Conservation (phyloP, 352 stramenopile species). For the Globisporangium acanthophoron region DNA sequence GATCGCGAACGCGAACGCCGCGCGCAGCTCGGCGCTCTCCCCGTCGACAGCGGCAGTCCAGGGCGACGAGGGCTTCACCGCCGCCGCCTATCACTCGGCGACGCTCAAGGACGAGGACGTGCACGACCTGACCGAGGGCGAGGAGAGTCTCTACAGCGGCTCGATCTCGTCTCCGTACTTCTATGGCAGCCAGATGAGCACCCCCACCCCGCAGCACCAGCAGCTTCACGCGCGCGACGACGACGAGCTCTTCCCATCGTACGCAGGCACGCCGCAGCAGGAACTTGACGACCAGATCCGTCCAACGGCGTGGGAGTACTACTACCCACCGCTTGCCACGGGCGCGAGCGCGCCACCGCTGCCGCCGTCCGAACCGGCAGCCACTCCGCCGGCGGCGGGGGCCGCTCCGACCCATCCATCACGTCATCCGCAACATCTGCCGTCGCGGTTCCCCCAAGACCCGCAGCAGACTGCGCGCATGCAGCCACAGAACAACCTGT, state of each 20-base stretch:
- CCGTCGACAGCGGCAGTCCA: constrained; percentile 7
- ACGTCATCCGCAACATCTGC: constrained; percentile 11
- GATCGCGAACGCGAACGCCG: neutral
- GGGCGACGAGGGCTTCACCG: constrained; percentile 7
- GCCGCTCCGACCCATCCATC: constrained; percentile 7
- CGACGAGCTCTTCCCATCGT: constrained; percentile 51
- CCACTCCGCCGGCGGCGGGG: neutral
- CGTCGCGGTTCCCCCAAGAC: constrained; percentile 13
- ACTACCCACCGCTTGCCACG: constrained; percentile 25
- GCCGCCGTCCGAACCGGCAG: neutral
- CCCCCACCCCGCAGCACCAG: constrained; percentile 7
- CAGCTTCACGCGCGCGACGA: constrained; percentile 23
- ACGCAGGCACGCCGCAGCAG: constrained; percentile 22
- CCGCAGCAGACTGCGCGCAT: constrained; percentile 1
- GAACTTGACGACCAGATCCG: constrained; percentile 25
- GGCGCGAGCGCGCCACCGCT: neutral
- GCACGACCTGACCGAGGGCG: constrained; percentile 11
- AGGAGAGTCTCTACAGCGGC: constrained; percentile 14
- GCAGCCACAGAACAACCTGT: constrained; percentile 2
- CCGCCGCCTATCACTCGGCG: constrained; percentile 4
- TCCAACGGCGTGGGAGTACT: constrained; percentile 33
- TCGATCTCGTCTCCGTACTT: constrained; percentile 18
- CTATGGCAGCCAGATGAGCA: constrained; percentile 12
- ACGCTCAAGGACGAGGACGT: constrained; percentile 14
- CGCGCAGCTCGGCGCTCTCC: constrained; percentile 4